These are phyloP conservation scores for Rhododendron ferrugineum DNA, from an alignment of 148 eudicot species.

Conservation along the genomic window DNA sequence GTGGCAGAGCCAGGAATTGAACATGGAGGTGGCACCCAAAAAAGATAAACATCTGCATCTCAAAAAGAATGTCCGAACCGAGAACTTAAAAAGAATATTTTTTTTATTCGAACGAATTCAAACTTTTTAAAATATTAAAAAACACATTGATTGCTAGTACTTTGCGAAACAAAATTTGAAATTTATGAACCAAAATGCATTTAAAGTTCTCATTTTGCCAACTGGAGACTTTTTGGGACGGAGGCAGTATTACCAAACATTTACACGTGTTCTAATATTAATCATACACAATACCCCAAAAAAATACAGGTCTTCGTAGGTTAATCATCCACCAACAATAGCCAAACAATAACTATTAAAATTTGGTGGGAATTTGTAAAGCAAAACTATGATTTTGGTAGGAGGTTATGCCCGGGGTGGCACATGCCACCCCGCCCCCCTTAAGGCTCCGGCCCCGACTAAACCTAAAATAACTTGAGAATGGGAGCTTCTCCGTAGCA, in stretches of 20 bases:
- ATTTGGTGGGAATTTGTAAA: background rate
- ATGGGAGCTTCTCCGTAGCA: background rate
- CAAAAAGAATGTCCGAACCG: background rate
- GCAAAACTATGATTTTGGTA: background rate
- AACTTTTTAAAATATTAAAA: no score
- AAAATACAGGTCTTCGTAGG: background rate
- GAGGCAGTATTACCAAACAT: no score
- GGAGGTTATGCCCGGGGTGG: background rate
- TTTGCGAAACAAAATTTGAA: no score
- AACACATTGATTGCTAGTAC: background rate
- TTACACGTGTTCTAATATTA: no score
- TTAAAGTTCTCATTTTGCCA: no score
- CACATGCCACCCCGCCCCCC: background rate
- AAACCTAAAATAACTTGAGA: background rate
- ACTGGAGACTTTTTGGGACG: no score
- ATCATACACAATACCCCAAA: no score
- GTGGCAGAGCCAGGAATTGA: background rate
- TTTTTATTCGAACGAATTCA: no score
- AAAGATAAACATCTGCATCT: background rate
- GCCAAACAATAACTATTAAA: background rate
- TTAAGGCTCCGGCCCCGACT: background rate
- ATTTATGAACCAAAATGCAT: no score
- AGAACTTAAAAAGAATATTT: background rate
- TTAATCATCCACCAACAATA: background rate
- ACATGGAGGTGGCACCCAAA: background rate